Evolutionary conservation across 352 stramenopile species (phyloP), one percentile per base, ranked within the genome.

Genomic region (Phytophthora quininea): DNA sequence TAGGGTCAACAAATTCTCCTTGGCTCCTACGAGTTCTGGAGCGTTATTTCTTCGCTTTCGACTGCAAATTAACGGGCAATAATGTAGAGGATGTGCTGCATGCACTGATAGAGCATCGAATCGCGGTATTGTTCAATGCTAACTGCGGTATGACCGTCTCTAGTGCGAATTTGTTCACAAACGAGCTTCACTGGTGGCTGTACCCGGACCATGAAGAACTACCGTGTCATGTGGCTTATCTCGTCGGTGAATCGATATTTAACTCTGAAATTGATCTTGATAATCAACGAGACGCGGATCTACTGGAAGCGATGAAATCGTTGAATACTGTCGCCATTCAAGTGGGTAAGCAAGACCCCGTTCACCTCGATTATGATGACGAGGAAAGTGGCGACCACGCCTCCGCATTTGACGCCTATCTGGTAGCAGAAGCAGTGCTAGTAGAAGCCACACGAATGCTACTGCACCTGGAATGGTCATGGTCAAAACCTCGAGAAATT

Each of bases 341-440:
- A 37, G 43, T 84, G 33, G 64, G 51, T 3, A 64, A 73, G 14
- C 30, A 64, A 11, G 8, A 37, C 38, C 42, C 62, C 4, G 33
- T 77, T 29, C 11, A 54, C 9, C 12, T 72, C 47, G 60, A 64
- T 9, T 10, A 58, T 11, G 62, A 48, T 4, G 57, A 51, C 12
- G 52, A 45, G 0, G 53, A 56, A 54, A 52, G 55, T 32, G 35
- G 37, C 10, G 61, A 73, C 31, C 52, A 11, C 14, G 71, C 62
- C 32, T 62, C 69, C 30, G 71, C 62, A n/a, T 89, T 91, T 38
- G 83, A 91, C 15, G 62, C 71, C 15, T 91, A 89, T 54, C 61
- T 91, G 11, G 79, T 89, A 35, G 72, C 65, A 11, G 83, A 91
- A 56, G 83, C 83, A 1, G 57, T 91, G 4, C 59, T 91, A 7